These are phyloP conservation scores for Hypoxylon sp. DNA, from an alignment of 2,329 filamentous ascomycete species.

Conservation along the genomic window DNA sequence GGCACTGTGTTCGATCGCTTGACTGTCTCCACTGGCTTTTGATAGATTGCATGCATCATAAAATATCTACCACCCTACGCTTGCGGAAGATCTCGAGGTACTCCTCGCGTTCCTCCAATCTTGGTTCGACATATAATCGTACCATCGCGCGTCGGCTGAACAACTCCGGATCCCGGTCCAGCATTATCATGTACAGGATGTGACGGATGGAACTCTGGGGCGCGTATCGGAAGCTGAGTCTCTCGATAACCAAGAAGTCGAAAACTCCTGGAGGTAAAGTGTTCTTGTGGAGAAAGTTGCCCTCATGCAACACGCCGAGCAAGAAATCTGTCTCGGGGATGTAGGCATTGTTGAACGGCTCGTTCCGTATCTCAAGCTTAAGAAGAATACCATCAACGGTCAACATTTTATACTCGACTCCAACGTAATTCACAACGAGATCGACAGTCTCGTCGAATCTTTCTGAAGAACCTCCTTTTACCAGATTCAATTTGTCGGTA, in stretches of 20 bases:
- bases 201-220: conserved; percentile 5
- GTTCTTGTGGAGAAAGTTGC: conserved; percentile 25
- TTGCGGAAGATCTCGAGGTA: neutral
- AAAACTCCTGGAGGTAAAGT: conserved; percentile 2
- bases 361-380: conserved; percentile 8
- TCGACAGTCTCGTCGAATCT: conserved; percentile 11
- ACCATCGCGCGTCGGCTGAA: conserved; percentile 11
- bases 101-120: neutral
- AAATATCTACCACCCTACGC: neutral
- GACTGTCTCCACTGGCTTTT: neutral
- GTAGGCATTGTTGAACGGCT: conserved; percentile 20
- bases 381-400: conserved; percentile 2
- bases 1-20: neutral
- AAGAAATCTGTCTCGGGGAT: conserved; percentile 7
- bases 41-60: conserved; percentile 3
- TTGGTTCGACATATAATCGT: conserved; percentile 10
- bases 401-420: neutral
- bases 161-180: neutral
- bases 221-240: conserved; percentile 5
- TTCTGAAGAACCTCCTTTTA: conserved; percentile 3
- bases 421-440: conserved; percentile 4
- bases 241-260: conserved; percentile 5
- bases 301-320: conserved; percentile 8
- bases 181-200: conserved; percentile 9
- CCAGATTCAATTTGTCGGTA: conserved; percentile 8